Base-by-base conservation (phyloP, 169 alveolate species). In the Babesia sp. region DNA sequence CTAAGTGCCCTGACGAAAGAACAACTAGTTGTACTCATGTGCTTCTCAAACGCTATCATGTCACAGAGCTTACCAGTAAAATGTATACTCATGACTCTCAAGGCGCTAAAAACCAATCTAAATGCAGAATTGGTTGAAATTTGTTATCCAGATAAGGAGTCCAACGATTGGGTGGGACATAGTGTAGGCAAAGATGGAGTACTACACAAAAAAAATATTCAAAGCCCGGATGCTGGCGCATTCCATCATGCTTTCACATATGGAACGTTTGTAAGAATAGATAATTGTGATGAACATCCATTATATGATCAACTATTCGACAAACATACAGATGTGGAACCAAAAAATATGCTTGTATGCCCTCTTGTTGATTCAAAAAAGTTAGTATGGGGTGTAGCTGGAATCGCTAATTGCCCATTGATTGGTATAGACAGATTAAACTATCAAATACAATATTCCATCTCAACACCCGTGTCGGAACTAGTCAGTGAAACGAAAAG, bases 331-430 rank as follows among this genome's bases (percentile, higher is more conserved):
- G 86, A 78, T 18, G 45, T 78, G 18, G 68, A 56, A 24, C 58
- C 61, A 42, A 42, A 29, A 0, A 78, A 78, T 37, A 37, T 78
- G 20, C 66, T 78, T 46, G 53, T 78, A n/a, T 63, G 76, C 59
- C 86, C 86, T 28, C 75, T 78, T 42, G 42, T 63, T 3, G 81
- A 78, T 59, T 54, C 77, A 7, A 29, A 53, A 26, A 66, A 69
- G 42, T n/a, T 31, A 18, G 73, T 78, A 14, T 78, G 86, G 86
- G 86, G 86, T 29, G 68, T 78, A n/a, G 75, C 71, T 8, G 66
- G 74, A 60, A 46, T 73, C 64, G 64, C 77, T 29, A 64, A 64
- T 61, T 50, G 74, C 36, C 61, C 74, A 7, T 7, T 18, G 2
- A 0, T 48, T 20, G 61, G 45, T 4, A 6, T 20, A 42, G 31